phyloP scores from a whole-genome alignment of 148 eudicot genomes.

The Chenopodium berlandieri region DNA sequence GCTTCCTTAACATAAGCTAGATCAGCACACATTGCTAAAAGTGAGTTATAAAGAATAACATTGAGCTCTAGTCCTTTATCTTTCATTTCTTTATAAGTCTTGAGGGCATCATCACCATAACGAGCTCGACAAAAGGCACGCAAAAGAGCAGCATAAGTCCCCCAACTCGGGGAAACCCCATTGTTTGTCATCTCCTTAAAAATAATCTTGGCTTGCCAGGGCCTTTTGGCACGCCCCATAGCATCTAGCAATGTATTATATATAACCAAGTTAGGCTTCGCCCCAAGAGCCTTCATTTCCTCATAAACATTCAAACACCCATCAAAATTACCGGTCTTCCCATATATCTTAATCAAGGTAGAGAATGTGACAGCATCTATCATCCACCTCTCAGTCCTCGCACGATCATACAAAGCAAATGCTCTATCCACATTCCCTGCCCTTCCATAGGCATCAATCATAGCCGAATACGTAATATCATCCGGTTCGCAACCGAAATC shows the following conservation, averaged over 20 bases:
- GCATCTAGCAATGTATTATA: slow-evolving; percentile 72
- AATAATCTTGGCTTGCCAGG: slow-evolving; percentile 79
- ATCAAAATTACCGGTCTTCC: slow-evolving; percentile 66
- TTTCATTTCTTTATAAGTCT: slow-evolving; percentile 68
- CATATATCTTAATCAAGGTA: slow-evolving; percentile 67
- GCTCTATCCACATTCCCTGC: slow-evolving; percentile 66
- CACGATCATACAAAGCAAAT: slow-evolving; percentile 69
- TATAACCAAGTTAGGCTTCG: slow-evolving; percentile 51
- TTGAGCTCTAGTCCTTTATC: slow-evolving; percentile 60
- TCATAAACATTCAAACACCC: slow-evolving; percentile 90
- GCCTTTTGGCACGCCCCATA: slow-evolving; percentile 90
- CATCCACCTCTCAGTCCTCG: slow-evolving; percentile 68
- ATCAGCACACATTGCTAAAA: slow-evolving; percentile 83
- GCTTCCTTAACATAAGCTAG: slow-evolving; percentile 72
- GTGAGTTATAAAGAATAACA: slow-evolving; percentile 60
- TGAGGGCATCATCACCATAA: slow-evolving; percentile 70
- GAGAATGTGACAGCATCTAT: slow-evolving; percentile 69
- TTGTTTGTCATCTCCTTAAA: slow-evolving; percentile 52
- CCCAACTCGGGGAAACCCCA: slow-evolving; percentile 59
- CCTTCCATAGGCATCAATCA: slow-evolving; percentile 82
- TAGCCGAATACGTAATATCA: slow-evolving; percentile 64
- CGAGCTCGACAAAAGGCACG: slow-evolving; percentile 72
- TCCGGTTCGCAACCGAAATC: slow-evolving; percentile 62
- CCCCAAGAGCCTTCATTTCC: slow-evolving; percentile 86
- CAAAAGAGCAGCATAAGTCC: slow-evolving; percentile 70